Conservation (phyloP, 805 yeast genomes). For the Lipomyces spencermartinsiae region DNA sequence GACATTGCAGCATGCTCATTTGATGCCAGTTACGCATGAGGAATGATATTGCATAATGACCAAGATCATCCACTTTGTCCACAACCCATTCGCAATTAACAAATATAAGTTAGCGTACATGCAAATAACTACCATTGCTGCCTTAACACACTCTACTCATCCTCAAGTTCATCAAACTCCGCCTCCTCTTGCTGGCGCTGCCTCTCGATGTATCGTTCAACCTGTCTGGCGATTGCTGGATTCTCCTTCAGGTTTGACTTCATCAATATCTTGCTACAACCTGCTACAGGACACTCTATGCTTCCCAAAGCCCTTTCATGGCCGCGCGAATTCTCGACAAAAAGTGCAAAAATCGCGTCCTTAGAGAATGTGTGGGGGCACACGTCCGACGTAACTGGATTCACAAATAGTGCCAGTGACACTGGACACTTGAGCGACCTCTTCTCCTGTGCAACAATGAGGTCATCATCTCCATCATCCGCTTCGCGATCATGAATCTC, state of each 20-base stretch:
- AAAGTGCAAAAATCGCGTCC: constrained; percentile 37
- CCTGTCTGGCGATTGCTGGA: constrained; percentile 27
- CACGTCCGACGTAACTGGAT: constrained; percentile 44
- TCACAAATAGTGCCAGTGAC: constrained; percentile 39
- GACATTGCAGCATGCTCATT: too few relatives aligned
- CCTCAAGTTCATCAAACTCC: constrained; percentile 24
- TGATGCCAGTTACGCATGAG: too few relatives aligned
- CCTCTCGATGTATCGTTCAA: constrained; percentile 22
- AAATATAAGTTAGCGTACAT: not conserved
- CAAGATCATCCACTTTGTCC: not conserved
- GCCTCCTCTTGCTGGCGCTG: constrained; percentile 19
- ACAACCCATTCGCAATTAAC: not conserved
- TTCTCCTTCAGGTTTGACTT: constrained; percentile 18
- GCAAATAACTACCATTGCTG: not conserved
- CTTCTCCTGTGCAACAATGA: constrained; percentile 41
- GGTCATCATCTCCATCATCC: constrained; percentile 42
- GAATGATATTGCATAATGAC: too few relatives aligned
- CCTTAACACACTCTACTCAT: not conserved
- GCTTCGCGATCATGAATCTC: constrained; percentile 13
- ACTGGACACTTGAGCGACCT: constrained; percentile 45
- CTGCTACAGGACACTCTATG: constrained; percentile 37
- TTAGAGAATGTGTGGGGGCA: constrained; percentile 45
- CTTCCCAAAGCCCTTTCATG: not conserved
- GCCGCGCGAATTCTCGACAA: not conserved
- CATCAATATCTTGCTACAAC: constrained; percentile 25